Evolutionary conservation across 495 filamentous ascomycete species (phyloP).

Genomic region (Schizothecium vesticola): DNA sequence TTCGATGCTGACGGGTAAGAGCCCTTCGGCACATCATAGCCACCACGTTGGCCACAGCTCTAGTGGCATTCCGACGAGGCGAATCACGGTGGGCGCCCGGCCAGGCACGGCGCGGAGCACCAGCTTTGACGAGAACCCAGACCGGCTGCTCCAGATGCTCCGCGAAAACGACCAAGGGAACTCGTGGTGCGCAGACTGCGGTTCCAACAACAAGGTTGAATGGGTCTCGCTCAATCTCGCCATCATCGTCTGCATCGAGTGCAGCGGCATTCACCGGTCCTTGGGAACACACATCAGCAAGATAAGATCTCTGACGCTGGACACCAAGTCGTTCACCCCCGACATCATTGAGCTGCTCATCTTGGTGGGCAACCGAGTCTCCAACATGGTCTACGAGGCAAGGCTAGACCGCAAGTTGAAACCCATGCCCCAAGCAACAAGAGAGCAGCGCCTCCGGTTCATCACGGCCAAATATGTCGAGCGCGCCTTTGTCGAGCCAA

Average conservation of each 20-base stretch:
- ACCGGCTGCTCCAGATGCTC: slow-evolving; percentile 77
- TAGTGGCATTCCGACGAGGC: slow-evolving; percentile 58
- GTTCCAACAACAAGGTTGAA: slow-evolving; percentile 84
- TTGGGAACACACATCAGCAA: slow-evolving; percentile 98
- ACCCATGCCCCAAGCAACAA: slow-evolving; percentile 66
- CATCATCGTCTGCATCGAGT: slow-evolving; percentile 96
- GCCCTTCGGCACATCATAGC: slow-evolving; percentile 63
- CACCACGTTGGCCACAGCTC: slow-evolving; percentile 39
- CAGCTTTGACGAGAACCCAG: slow-evolving; percentile 71
- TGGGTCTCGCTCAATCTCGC: slow-evolving; percentile 99
- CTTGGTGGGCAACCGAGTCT: slow-evolving; percentile 85
- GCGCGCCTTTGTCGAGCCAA: slow-evolving; percentile 68
- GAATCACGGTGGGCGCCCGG: slow-evolving; percentile 81
- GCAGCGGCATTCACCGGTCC: slow-evolving; percentile 94
- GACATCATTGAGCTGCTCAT: slow-evolving; percentile 94
- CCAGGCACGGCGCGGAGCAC: slow-evolving; percentile 67
- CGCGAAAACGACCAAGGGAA: slow-evolving; percentile 92
- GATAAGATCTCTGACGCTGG: slow-evolving; percentile 88
- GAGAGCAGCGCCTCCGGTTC: slow-evolving; percentile 85
- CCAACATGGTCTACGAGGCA: slow-evolving; percentile 96
- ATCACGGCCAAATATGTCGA: slow-evolving; percentile 95
- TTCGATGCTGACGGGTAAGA: slow-evolving; percentile 91
- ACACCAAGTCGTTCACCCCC: slow-evolving; percentile 90
- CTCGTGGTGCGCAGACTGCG: slow-evolving; percentile 91
- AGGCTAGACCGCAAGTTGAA: slow-evolving; percentile 67